phyloP scores from a whole-genome alignment of 495 filamentous ascomycete genomes.

The Neurospora terricola region DNA sequence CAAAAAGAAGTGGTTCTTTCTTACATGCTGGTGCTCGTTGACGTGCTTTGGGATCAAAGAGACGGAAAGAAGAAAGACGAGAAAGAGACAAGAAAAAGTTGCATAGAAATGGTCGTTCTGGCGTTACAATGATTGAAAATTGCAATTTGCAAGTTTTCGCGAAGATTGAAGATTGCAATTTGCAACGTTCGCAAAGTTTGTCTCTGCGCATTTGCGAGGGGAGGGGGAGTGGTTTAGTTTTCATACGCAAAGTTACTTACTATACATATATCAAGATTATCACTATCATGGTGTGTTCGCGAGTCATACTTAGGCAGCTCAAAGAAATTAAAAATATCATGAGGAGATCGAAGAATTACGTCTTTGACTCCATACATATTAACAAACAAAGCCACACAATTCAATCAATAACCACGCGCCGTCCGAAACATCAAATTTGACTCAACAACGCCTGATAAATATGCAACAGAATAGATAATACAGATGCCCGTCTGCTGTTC shows the following conservation, averaged over 20 bases:
- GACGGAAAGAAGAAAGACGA: neutral
- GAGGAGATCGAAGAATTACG: too few species aligned
- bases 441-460: too few species aligned
- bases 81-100: constrained; percentile 1
- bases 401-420: too few species aligned
- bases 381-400: too few species aligned
- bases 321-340: too few species aligned
- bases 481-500: too few species aligned
- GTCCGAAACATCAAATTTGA: too few species aligned
- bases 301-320: too few species aligned
- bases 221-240: neutral
- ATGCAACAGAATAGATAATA: too few species aligned
- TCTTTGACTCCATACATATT: too few species aligned
- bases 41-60: neutral
- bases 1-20: neutral
- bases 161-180: neutral
- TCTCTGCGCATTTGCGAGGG: neutral
- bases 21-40: neutral
- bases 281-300: too few species aligned
- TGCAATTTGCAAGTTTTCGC: neutral
- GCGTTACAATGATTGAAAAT: constrained; percentile 3
- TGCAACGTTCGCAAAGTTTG: neutral
- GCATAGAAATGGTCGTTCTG: constrained; percentile 17
- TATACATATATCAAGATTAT: too few species aligned
- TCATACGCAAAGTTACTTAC: neutral